Conservation (phyloP, 2,329 filamentous ascomycete genomes). For the Talaromyces sp. region DNA sequence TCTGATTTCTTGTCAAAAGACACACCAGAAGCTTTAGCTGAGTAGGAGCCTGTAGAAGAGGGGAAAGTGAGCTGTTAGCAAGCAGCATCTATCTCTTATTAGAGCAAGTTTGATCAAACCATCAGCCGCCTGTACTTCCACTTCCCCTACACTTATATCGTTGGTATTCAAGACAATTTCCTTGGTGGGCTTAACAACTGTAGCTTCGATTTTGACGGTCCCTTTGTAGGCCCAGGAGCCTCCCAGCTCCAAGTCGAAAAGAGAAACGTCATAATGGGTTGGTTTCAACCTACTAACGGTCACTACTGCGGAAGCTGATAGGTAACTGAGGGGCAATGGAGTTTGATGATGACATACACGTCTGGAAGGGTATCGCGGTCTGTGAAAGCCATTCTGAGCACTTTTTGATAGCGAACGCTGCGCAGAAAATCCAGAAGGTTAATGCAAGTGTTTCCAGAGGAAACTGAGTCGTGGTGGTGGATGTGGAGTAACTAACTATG, state of each 20-base stretch:
- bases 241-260: constrained; percentile 71
- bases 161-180: constrained; percentile 81
- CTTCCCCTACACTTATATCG: constrained; percentile 70
- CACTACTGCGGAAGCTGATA: constrained; percentile 4
- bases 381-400: constrained; percentile 37
- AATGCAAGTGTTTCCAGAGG: background rate
- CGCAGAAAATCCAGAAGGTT: background rate
- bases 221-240: constrained; percentile 80
- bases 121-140: constrained; percentile 34
- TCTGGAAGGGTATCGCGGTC: constrained; percentile 46
- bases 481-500: background rate
- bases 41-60: constrained; percentile 19
- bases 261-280: constrained; percentile 75
- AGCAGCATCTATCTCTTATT: background rate
- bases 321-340: constrained; percentile 1
- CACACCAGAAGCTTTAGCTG: constrained; percentile 58
- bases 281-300: constrained; percentile 63
- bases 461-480: background rate
- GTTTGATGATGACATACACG: constrained; percentile 27
- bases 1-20: constrained; percentile 80
- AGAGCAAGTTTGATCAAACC: constrained; percentile 20
- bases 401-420: constrained; percentile 18
- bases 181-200: constrained; percentile 66
- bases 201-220: constrained; percentile 72
- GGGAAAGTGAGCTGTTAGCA: background rate